A percentile compares a stretch with the other conserved stretches of the same genome.
phyloP scores from a whole-genome alignment of 2,329 filamentous ascomycete genomes.

The Chalara sp. region DNA sequence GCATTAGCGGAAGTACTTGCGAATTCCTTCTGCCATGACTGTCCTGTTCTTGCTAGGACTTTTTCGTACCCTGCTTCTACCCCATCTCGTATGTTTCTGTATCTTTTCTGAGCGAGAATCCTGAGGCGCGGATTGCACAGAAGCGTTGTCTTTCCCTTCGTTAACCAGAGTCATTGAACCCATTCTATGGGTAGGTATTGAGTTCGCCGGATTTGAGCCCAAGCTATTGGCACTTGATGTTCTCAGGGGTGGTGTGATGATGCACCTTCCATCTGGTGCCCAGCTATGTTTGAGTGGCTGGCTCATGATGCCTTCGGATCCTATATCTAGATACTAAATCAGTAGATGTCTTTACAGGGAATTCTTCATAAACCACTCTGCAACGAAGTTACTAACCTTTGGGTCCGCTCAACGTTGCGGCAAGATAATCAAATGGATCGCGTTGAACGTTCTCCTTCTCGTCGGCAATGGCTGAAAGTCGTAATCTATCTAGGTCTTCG shows the following conservation, averaged over 20 bases:
- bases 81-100: conserved; percentile 14
- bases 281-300: conserved; percentile 8
- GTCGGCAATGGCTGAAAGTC: conserved; percentile 22
- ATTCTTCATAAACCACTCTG: conserved; percentile 3
- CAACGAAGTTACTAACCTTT: conserved; percentile 15
- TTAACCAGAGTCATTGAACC: too few species aligned
- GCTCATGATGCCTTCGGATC: conserved; percentile 10
- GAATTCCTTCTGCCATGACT: conserved; percentile 20
- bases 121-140: too few species aligned
- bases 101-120: neutral
- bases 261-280: conserved; percentile 19
- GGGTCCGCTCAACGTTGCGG: conserved; percentile 7
- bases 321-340: conserved; percentile 14
- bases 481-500: conserved; percentile 13
- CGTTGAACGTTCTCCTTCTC: conserved; percentile 20
- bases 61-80: conserved; percentile 6
- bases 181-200: conserved; percentile 3
- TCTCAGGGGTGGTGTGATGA: conserved; percentile 19
- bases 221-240: conserved; percentile 23
- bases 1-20: conserved; percentile 24
- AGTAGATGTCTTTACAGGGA: too few species aligned
- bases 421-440: conserved; percentile 14
- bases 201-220: conserved; percentile 7
- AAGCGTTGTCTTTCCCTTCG: conserved; percentile 20
- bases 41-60: conserved; percentile 10